These are phyloP conservation scores for Fusarium setosum DNA, from an alignment of 2,329 filamentous ascomycete species.

Conservation along the genomic window DNA sequence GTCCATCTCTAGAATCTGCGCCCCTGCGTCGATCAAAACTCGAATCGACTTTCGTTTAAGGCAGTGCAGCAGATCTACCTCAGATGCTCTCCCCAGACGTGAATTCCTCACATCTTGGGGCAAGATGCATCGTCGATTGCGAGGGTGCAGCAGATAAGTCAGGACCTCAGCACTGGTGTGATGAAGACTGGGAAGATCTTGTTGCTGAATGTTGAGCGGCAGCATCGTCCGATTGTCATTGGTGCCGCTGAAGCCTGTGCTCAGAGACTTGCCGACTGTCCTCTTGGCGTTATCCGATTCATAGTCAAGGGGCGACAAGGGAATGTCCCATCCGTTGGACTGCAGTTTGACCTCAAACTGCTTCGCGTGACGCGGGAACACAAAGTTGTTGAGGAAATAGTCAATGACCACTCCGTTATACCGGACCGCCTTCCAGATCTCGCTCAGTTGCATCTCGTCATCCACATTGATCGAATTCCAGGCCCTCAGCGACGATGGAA, in stretches of 20 bases:
- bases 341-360: constrained; percentile 74
- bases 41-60: constrained; percentile 50
- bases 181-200: constrained; percentile 65
- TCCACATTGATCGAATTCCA: constrained; percentile 72
- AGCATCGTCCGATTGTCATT: constrained; percentile 73
- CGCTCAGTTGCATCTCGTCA: constrained; percentile 62
- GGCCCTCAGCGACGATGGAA: constrained; percentile 62
- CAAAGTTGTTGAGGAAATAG: constrained; percentile 71
- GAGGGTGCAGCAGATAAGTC: constrained; percentile 64
- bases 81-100: constrained; percentile 53
- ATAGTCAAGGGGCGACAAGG: constrained; percentile 51
- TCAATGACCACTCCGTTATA: constrained; percentile 65
- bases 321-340: constrained; percentile 76
- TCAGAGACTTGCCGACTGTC: constrained; percentile 47
- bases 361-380: constrained; percentile 74
- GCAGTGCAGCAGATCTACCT: constrained; percentile 46
- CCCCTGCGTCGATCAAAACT: constrained; percentile 73
- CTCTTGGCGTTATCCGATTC: not conserved
- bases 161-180: constrained; percentile 75
- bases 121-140: constrained; percentile 60
- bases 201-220: constrained; percentile 70
- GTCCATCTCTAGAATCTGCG: constrained; percentile 71
- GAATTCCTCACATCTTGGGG: constrained; percentile 49
- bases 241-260: constrained; percentile 79
- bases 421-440: constrained; percentile 65